Evolutionary conservation across 768 basidiomycete species (phyloP).

Genomic region (Panellus pusillus): DNA sequence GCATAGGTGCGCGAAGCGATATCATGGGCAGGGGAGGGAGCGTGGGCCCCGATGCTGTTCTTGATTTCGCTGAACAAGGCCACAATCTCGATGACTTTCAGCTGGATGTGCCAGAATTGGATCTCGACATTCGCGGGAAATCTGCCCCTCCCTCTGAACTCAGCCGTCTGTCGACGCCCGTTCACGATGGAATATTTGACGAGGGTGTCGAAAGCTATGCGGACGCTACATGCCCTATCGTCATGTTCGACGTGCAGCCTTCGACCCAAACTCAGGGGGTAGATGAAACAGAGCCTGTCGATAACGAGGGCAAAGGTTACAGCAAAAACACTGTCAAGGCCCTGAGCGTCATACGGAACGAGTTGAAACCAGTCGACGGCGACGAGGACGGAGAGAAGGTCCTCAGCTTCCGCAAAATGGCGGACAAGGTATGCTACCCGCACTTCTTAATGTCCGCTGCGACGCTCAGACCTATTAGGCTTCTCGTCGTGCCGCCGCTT

Average conservation of each 20-base stretch:
- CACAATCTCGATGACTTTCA: conserved; percentile 64
- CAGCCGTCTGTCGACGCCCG: conserved; percentile 69
- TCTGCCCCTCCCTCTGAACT: conserved; percentile 56
- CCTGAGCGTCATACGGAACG: conserved; percentile 68
- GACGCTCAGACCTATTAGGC: conserved; percentile 47
- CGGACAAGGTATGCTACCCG: conserved; percentile 63
- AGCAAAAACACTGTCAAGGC: conserved; percentile 91
- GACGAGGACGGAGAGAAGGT: conserved; percentile 54
- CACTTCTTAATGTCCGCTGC: background rate
- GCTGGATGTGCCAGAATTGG: conserved; percentile 62
- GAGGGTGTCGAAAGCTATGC: conserved; percentile 69
- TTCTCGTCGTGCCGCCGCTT: conserved; percentile 86
- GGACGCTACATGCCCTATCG: conserved; percentile 73
- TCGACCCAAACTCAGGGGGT: conserved; percentile 54
- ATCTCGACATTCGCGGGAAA: conserved; percentile 41
- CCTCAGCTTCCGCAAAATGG: conserved; percentile 77
- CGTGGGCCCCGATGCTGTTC: conserved; percentile 52
- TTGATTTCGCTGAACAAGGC: conserved; percentile 64
- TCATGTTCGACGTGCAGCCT: conserved; percentile 72
- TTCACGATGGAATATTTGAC: conserved; percentile 50
- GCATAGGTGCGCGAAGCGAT: conserved; percentile 57
- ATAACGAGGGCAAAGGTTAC: conserved; percentile 69
- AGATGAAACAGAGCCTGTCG: conserved; percentile 37
- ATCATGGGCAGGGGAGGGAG: conserved; percentile 51
- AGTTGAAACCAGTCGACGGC: conserved; percentile 55